Evolutionary conservation across 2,329 filamentous ascomycete genomes (phyloP).

Genomic region (Colletotrichum theobromicola): DNA sequence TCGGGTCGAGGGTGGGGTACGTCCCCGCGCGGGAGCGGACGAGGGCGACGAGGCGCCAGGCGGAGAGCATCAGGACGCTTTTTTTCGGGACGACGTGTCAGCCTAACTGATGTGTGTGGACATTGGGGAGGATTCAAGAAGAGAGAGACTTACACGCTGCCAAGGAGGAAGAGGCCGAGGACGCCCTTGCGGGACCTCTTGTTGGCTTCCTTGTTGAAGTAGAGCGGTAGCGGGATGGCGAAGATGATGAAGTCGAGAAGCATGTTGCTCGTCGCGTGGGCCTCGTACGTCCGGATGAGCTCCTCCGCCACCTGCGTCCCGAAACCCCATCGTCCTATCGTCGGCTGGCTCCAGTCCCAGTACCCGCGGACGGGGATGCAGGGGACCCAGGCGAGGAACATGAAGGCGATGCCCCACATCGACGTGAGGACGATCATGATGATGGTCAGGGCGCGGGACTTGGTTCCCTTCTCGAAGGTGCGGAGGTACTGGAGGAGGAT

Average conservation of each 20-base stretch:
- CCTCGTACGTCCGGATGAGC: slow-evolving; percentile 30
- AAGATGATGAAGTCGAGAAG: slow-evolving; percentile 35
- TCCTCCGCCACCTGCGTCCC: slow-evolving; percentile 27
- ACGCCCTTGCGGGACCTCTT: slow-evolving; percentile 35
- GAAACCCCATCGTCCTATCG: slow-evolving; percentile 29
- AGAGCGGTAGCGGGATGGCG: slow-evolving; percentile 35
- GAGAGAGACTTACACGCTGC: slow-evolving; percentile 30
- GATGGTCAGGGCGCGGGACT: slow-evolving; percentile 19
- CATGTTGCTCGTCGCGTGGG: slow-evolving; percentile 34
- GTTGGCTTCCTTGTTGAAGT: slow-evolving; percentile 27
- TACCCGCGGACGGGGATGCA: slow-evolving; percentile 35
- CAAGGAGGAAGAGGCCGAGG: slow-evolving; percentile 32
- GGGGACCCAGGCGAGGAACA: slow-evolving; percentile 35
- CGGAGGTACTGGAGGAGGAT: slow-evolving; percentile 25
- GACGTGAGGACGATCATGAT: slow-evolving; percentile 27
- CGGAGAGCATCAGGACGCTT: slow-evolving; percentile 24
- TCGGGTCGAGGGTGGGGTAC: slow-evolving; percentile 37
- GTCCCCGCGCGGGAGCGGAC: slow-evolving; percentile 33
- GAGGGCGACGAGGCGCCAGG: slow-evolving; percentile 35
- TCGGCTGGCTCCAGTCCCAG: slow-evolving; percentile 29
- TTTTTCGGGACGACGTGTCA: rapidly evolving
- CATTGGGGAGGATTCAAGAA: neutral
- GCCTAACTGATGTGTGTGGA: no score
- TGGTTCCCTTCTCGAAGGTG: slow-evolving; percentile 18
- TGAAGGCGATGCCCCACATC: slow-evolving; percentile 33